Evolutionary conservation across 1,139 yeast genomes (phyloP).

Genomic region (Geotrichum bryndzae): DNA sequence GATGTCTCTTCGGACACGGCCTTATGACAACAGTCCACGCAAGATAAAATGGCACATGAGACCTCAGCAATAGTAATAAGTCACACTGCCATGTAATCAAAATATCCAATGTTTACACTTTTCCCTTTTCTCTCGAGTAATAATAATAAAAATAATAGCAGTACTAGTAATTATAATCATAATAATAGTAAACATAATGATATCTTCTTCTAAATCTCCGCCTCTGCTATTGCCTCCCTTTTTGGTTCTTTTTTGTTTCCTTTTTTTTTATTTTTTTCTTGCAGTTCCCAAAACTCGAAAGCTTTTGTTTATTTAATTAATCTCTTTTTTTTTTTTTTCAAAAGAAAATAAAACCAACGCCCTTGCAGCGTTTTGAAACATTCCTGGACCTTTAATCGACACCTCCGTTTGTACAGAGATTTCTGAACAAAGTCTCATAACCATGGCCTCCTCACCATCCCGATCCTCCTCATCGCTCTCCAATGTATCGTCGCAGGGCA

Average conservation of each 20-base stretch:
- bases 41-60: no score
- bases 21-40: no score
- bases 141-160: no score
- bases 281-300: not conserved
- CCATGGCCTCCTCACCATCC: not conserved
- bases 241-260: no score
- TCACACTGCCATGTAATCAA: no score
- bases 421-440: not conserved
- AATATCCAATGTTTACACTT: no score
- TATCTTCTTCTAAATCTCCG: not conserved
- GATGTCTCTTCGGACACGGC: no score
- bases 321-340: not conserved
- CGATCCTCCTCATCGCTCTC: conserved; percentile 1
- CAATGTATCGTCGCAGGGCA: not conserved
- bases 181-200: no score
- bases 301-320: not conserved
- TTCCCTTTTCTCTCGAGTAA: no score
- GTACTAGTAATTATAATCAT: no score
- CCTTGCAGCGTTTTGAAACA: not conserved
- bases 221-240: not conserved
- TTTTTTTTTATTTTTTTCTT: no score
- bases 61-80: no score
- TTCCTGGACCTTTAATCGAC: not conserved
- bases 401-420: not conserved
- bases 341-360: not conserved